These are phyloP conservation scores for Neoarthrinium moseri DNA, from an alignment of 2,329 filamentous ascomycete species.

Conservation along the genomic window DNA sequence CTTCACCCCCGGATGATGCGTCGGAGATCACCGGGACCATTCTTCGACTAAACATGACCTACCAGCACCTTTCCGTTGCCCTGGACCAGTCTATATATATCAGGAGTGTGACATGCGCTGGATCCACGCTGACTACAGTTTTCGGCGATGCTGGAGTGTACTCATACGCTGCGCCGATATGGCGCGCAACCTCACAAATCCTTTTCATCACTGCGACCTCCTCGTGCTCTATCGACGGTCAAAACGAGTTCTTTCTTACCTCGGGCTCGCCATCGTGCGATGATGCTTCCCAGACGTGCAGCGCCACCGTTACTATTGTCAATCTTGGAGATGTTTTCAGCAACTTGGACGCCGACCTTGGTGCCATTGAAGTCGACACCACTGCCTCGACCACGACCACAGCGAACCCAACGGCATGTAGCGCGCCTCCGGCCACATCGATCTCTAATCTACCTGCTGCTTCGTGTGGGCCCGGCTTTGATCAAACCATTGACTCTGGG, in stretches of 20 bases:
- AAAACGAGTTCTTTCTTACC: not conserved
- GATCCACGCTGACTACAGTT: not conserved
- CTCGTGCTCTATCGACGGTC: not conserved
- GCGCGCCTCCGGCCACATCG: not conserved
- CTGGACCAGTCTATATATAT: slow-evolving; percentile 1
- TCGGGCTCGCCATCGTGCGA: not conserved
- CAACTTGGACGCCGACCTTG: not conserved
- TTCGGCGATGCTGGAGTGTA: not conserved
- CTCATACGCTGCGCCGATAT: not conserved
- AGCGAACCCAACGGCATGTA: not conserved
- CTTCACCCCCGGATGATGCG: not conserved
- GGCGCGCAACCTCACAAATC: not conserved
- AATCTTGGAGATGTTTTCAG: not conserved
- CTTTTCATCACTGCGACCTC: not conserved
- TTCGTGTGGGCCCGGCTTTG: not conserved
- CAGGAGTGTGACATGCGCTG: not conserved
- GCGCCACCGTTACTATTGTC: not conserved
- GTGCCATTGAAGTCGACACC: not conserved
- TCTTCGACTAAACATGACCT: not conserved
- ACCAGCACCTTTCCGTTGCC: not conserved
- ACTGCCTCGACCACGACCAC: not conserved
- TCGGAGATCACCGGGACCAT: not conserved
- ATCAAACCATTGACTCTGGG: not conserved
- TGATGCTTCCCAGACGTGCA: not conserved
- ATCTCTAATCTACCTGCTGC: not conserved